Percentiles rank a stretch among this genome's conserved stretches.
These are phyloP conservation scores for Babesia bigemina DNA, from an alignment of 169 alveolate species.

Conservation along the genomic window DNA sequence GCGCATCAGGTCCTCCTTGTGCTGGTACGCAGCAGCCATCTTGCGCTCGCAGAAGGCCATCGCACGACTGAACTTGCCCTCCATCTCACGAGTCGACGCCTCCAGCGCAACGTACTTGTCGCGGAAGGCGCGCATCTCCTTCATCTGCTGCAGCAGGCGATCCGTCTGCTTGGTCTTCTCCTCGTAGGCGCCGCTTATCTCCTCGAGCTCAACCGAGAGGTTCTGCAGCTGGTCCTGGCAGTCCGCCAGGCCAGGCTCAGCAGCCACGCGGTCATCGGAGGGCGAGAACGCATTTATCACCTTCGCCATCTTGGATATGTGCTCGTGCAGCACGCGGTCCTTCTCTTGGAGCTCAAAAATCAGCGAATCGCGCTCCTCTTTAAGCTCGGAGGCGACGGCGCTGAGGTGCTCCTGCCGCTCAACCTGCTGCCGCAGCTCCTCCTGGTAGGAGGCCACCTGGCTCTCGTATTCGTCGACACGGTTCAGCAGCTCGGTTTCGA, in stretches of 20 bases:
- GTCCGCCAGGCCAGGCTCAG: background rate
- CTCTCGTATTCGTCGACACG: conserved; percentile 21
- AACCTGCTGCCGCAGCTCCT: background rate
- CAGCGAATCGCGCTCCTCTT: conserved; percentile 6
- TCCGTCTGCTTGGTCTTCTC: conserved; percentile 48
- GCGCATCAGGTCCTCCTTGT: conserved; percentile 7
- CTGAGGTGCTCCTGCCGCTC: background rate
- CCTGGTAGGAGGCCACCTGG: conserved; percentile 1
- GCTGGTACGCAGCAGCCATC: background rate
- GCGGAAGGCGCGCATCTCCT: conserved; percentile 9
- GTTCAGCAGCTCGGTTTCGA: background rate
- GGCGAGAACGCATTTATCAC: background rate
- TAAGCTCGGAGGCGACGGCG: background rate
- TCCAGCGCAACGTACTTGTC: conserved; percentile 17
- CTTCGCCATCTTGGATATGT: background rate
- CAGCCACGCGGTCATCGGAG: background rate
- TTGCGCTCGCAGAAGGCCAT: conserved; percentile 25
- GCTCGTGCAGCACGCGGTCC: conserved; percentile 7
- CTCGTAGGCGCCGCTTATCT: conserved; percentile 61
- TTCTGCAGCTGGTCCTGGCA: conserved; percentile 54
- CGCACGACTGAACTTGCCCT: conserved; percentile 33
- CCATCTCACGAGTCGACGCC: conserved; percentile 16
- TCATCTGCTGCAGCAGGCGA: conserved; percentile 40
- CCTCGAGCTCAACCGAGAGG: conserved; percentile 54
- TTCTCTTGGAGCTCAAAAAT: background rate